Evolutionary conservation across 2,329 filamentous ascomycete genomes (phyloP), one percentile per base, ranked within the genome.

Genomic region (Exutisphaerella laricina): DNA sequence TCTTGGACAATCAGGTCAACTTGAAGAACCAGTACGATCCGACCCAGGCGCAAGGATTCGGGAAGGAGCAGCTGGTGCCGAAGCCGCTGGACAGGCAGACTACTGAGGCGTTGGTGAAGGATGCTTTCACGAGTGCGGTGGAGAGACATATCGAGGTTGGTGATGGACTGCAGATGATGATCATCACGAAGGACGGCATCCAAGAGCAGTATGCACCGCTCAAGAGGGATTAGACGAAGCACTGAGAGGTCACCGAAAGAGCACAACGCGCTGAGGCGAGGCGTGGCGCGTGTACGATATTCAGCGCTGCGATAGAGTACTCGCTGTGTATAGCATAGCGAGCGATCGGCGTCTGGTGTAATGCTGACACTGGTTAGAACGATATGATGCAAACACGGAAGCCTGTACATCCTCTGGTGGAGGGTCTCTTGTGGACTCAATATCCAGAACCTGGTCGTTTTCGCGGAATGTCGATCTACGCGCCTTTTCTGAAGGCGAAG

Each of bases 121-220:
- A 98, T 77, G 92, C 92, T 2, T 98, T 98, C 69, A 94, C 94
- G 50, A 94, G 90, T 66, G 92, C 94, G 3, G 90, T 95, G 23
- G 92, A 98, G 78, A 85, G 92, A 70, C 92, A 98, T 72, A 98
- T 98, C 58, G 92, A 98, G 75, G 94, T 98, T 50, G 92, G 92
- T 67, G 92, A 98, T 71, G 84, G 85, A 38, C 70, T 98, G 65
- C 92, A 98, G 75, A 89, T 96, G 79, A 77, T 98, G 76, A 80
- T 94, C 57, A 88, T 97, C 60, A 95, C 88, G 36, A 80, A 77
- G 67, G 74, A 88, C 40, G 92, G 92, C 8, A 88, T 97, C 61
- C 78, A 94, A 71, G 92, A 98, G 75, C 78, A 80, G 39, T 84
- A 84, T 61, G 70, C 82, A 56, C 82, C 85, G 20, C 71, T 98